Evolutionary conservation across 2,329 filamentous ascomycete species (phyloP).

Genomic region (Fusarium decemcellulare): DNA sequence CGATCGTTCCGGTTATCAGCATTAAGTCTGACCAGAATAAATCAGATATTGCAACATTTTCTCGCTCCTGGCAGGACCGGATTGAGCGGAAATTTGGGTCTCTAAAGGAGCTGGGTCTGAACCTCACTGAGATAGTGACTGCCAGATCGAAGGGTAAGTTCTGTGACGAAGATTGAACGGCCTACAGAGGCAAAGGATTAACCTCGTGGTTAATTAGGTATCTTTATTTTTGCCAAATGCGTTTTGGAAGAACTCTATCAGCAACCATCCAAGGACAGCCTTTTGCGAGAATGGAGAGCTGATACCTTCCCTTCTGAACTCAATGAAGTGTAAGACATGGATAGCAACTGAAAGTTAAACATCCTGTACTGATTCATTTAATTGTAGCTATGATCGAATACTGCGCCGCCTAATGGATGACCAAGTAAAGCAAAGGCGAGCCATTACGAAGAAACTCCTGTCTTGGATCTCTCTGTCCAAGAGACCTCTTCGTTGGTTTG

Average conservation of each 20-base stretch:
- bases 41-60: conserved; percentile 15
- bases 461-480: conserved; percentile 22
- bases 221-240: conserved; percentile 13
- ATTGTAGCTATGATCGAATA: conserved; percentile 10
- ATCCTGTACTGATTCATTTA: background rate
- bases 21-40: background rate
- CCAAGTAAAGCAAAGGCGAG: background rate
- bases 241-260: background rate
- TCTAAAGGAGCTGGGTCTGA: background rate
- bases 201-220: background rate
- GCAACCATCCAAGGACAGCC: background rate
- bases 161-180: too few species aligned
- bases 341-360: background rate
- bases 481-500: conserved; percentile 25
- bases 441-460: conserved; percentile 7
- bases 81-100: conserved; percentile 15
- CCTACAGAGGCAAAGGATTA: too few species aligned
- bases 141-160: conserved; percentile 16
- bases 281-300: background rate
- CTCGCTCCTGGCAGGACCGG: conserved; percentile 2
- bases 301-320: conserved; percentile 1
- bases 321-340: background rate
- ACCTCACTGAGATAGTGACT: conserved; percentile 14
- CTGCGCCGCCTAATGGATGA: background rate
- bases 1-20: conserved; percentile 3